Conservation (phyloP, 345 rosid species). For the Salix udensis region DNA sequence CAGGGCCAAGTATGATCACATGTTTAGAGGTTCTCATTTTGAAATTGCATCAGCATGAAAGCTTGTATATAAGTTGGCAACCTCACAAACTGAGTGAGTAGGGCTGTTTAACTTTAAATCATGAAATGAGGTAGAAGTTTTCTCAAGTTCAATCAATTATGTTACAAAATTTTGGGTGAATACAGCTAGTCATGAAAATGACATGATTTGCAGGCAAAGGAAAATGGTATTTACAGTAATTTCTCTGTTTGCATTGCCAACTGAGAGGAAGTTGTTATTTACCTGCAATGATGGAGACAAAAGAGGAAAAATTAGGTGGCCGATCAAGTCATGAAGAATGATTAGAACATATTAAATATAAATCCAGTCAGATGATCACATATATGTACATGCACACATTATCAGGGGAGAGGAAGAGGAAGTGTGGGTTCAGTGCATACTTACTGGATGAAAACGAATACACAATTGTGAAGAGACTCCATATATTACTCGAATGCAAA, state of each 20-base stretch:
- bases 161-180: not conserved
- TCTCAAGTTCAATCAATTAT: not conserved
- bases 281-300: constrained; percentile 51
- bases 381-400: not conserved
- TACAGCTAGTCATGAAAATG: not conserved
- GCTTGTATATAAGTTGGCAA: not conserved
- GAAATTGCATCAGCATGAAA: not conserved
- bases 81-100: not conserved
- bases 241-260: constrained; percentile 86
- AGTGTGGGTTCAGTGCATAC: constrained; percentile 21
- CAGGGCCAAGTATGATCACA: not conserved
- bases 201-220: constrained; percentile 16
- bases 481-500: constrained; percentile 92
- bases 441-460: constrained; percentile 94
- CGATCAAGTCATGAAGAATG: not conserved
- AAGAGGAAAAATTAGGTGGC: constrained; percentile 1
- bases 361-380: not conserved
- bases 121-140: not conserved
- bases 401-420: too few relatives aligned
- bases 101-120: not conserved
- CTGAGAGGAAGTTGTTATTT: constrained; percentile 92
- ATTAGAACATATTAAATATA: not conserved
- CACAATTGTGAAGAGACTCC: constrained; percentile 81
- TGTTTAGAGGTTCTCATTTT: not conserved
- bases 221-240: constrained; percentile 54